Evolutionary conservation across 2,329 filamentous ascomycete genomes (phyloP), one percentile per base, ranked within the genome.

Genomic region (Fusarium torreyae): DNA sequence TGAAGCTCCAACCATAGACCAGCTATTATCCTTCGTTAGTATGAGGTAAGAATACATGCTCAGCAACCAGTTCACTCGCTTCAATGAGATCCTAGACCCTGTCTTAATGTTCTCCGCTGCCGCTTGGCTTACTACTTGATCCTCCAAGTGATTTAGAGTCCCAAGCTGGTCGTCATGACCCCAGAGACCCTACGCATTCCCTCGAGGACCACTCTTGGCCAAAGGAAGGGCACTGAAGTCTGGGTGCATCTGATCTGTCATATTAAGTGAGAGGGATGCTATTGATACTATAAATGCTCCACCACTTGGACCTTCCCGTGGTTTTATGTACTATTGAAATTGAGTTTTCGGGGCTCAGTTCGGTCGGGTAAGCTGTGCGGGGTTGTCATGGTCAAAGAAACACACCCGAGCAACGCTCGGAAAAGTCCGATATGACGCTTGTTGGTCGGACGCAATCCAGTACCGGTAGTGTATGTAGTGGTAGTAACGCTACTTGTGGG

Each of bases 1-100:
- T 2, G 68, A 74, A 0, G 71, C 58, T 1, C 64, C 70, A 1
- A 50, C 67, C 68, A 74, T 65, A 2, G 62, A 65, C 62, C 62
- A 65, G 24, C 62, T 65, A 11, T 13, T 7, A 10, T 17, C 1
- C 1, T 4, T 1, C 0, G 14, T 59, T 9, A 59, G 34, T 1
- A 7, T n/a, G 17, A 17, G 22, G 22, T n/a, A 38, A 2, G 7
- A n/a, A 14, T 10, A 9, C 26, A 28, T 28, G 2, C 10, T 4
- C 8, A 13, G 6, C 14, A 13, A 2, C 13, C 4, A 2, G 1
- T 36, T 34, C 0, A 34, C 62, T 42, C 44, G 58, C 58, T 63
- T 65, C n/a, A 65, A 38, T 2, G 62, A 65, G 10, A 63, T 4
- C 20, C 62, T 53, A 1, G 40, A 4, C 3, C 62, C 59, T 0